Evolutionary conservation across 208 protist genomes (phyloP), one percentile per base, ranked within the genome.

Genomic region (Trypanosoma lewisi): DNA sequence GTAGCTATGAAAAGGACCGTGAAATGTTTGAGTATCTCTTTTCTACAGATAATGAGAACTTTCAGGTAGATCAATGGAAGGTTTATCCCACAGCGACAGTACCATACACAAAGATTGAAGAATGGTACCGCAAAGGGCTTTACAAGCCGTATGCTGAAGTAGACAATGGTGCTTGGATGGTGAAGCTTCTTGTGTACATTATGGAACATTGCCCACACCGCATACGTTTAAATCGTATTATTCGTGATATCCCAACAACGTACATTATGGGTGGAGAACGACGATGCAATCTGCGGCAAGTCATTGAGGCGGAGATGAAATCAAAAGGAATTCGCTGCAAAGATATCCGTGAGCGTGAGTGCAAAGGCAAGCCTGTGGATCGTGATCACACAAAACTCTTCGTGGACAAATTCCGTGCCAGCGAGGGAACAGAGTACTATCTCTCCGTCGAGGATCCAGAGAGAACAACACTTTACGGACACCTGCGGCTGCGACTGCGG

Each of bases 11-110:
- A 53, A 85, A 98, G 58, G 98, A 99, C 75, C 73, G 96, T 23
- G 87, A 94, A 60, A 89, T 97, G 60, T 98, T 99, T 65, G 67
- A 94, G 56, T 83, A 70, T 52, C 83, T 96, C 37, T 82, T 93
- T 56, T 90, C 84, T 1, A 2, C 21, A 7, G 86, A 96, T 21
- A 94, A 96, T 62, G 95, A 98, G 54, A 78, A 63, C 19, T 99
- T 99, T 64, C 91, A 99, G 64, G 87, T 97, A 17, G 99, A 99
- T 67, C 98, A 99, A 56, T 94, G 99, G 70, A 99, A 99, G 76
- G 80, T 99, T 4, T 99, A 99, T 82, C 98, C 99, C 30, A 99
- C 97, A 2, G 85, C 99, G 2, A 99, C 99, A 6, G 99, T 99
- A 42, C 93, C 98, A 23, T 99, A 97, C 70, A 99, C 98, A n/a